Evolutionary conservation across 2,329 filamentous ascomycete genomes (phyloP).

Genomic region (Fusarium sp.): DNA sequence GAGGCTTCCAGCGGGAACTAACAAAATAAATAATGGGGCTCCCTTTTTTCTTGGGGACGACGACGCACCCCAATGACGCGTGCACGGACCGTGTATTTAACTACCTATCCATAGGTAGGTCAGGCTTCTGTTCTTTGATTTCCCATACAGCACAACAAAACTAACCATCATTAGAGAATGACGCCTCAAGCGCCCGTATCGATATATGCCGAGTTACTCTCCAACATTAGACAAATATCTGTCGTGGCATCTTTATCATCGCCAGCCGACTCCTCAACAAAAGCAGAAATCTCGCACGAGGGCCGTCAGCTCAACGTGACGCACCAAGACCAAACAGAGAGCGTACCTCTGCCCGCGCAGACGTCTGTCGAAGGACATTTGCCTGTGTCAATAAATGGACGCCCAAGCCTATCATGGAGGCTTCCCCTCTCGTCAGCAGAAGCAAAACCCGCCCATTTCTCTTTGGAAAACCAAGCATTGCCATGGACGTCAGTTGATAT

Average conservation of each 20-base stretch:
- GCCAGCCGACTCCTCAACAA: conserved; percentile 54
- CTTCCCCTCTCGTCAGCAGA: conserved; percentile 53
- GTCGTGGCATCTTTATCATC: conserved; percentile 62
- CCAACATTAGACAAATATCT: conserved; percentile 71
- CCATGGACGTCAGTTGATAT: conserved; percentile 68
- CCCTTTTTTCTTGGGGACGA: conserved; percentile 37
- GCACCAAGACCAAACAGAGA: conserved; percentile 53
- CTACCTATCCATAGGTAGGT: conserved; percentile 29
- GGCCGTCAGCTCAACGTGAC: conserved; percentile 57
- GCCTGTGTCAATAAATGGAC: conserved; percentile 48
- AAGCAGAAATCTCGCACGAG: conserved; percentile 55
- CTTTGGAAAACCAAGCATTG: conserved; percentile 51
- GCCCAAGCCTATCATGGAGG: conserved; percentile 60
- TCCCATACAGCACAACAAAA: not conserved
- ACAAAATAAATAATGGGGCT: conserved; percentile 39
- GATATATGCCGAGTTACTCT: conserved; percentile 71
- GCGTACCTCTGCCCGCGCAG: conserved; percentile 55
- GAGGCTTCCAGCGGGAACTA: conserved; percentile 40
- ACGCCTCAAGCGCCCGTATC: conserved; percentile 37
- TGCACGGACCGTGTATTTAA: conserved; percentile 36
- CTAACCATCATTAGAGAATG: conserved; percentile 21
- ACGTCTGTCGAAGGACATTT: conserved; percentile 50
- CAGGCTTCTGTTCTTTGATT: not conserved
- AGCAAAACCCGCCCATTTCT: conserved; percentile 40
- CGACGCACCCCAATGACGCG: conserved; percentile 18